Percentiles rank a stretch among this genome's conserved stretches.
phyloP scores from a whole-genome alignment of 2,329 filamentous ascomycete genomes.

The Nigrospora osmanthi region DNA sequence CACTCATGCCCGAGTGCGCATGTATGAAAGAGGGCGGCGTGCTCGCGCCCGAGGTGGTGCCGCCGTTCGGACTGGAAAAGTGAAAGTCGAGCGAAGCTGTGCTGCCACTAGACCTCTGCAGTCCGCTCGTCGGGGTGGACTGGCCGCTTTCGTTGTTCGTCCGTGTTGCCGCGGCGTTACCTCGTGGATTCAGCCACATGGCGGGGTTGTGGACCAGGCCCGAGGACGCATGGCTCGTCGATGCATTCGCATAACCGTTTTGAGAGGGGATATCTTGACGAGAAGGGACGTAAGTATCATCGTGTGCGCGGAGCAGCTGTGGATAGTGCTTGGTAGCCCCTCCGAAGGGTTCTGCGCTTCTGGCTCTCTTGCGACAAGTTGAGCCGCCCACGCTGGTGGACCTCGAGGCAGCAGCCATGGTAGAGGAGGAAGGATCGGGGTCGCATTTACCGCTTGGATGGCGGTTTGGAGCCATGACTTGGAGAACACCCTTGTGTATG shows the following conservation, averaged over 20 bases:
- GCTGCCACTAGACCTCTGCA: constrained; percentile 16
- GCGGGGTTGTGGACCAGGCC: constrained; percentile 29
- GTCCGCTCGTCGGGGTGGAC: constrained; percentile 15
- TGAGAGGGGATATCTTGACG: constrained; percentile 14
- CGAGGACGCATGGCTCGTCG: constrained; percentile 8
- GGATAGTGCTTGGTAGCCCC: constrained; percentile 2
- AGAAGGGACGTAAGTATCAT: constrained; percentile 13
- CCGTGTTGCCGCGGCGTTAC: constrained; percentile 13
- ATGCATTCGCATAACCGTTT: constrained; percentile 12
- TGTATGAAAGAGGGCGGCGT: constrained; percentile 7
- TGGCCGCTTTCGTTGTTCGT: constrained; percentile 8
- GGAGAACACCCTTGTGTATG: neutral
- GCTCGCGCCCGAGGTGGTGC: constrained; percentile 10
- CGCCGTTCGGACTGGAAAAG: constrained; percentile 21
- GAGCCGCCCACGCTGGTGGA: no score
- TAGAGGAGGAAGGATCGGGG: neutral
- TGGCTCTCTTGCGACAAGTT: constrained; percentile 2
- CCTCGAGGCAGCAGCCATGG: neutral
- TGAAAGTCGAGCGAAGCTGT: constrained; percentile 33
- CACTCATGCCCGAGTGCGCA: constrained; percentile 5
- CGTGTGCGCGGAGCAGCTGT: constrained; percentile 1
- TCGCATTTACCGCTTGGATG: neutral
- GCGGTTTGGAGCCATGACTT: neutral
- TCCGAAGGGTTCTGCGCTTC: neutral
- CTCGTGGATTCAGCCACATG: constrained; percentile 32